These are phyloP conservation scores for Melastoma malabathricum DNA, from an alignment of 345 rosid genomes.

Conservation along the genomic window DNA sequence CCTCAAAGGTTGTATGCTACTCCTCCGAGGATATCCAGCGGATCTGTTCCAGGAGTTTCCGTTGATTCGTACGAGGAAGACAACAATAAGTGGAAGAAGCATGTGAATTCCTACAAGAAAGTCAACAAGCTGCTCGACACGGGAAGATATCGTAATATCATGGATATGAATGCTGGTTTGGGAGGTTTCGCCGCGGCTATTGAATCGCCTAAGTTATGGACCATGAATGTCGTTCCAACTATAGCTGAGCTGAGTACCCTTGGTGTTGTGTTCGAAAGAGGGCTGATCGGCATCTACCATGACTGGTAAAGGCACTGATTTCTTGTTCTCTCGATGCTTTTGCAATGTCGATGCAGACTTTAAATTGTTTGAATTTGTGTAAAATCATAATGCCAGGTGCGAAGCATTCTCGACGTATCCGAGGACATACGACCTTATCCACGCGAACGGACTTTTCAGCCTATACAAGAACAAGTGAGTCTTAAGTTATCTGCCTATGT, in stretches of 20 bases:
- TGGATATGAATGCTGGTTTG: slow-evolving; percentile 98
- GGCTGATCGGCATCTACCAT: slow-evolving; percentile 93
- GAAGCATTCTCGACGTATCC: slow-evolving; percentile 97
- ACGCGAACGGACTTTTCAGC: slow-evolving; percentile 75
- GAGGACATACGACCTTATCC: slow-evolving; percentile 89
- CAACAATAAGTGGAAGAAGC: slow-evolving; percentile 68
- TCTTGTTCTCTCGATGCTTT: not conserved
- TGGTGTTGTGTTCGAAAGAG: slow-evolving; percentile 78
- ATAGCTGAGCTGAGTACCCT: slow-evolving; percentile 63
- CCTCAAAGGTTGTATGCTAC: slow-evolving; percentile 73
- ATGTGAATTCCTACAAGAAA: slow-evolving; percentile 71
- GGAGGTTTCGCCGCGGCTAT: slow-evolving; percentile 95
- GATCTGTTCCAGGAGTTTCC: slow-evolving; percentile 75
- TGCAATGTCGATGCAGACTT: no score
- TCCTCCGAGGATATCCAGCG: slow-evolving; percentile 84
- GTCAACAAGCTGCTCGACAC: slow-evolving; percentile 58
- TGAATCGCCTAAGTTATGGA: slow-evolving; percentile 67
- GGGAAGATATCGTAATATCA: slow-evolving; percentile 86
- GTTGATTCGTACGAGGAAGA: slow-evolving; percentile 67
- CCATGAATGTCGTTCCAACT: slow-evolving; percentile 94
- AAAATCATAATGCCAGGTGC: slow-evolving; percentile 39
- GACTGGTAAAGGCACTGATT: slow-evolving; percentile 51
- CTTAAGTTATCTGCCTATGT: not conserved
- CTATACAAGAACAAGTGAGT: slow-evolving; percentile 79
- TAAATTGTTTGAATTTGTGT: no score